Conservation (phyloP, 345 rosid species). For the Eucalyptus leucophloia region DNA sequence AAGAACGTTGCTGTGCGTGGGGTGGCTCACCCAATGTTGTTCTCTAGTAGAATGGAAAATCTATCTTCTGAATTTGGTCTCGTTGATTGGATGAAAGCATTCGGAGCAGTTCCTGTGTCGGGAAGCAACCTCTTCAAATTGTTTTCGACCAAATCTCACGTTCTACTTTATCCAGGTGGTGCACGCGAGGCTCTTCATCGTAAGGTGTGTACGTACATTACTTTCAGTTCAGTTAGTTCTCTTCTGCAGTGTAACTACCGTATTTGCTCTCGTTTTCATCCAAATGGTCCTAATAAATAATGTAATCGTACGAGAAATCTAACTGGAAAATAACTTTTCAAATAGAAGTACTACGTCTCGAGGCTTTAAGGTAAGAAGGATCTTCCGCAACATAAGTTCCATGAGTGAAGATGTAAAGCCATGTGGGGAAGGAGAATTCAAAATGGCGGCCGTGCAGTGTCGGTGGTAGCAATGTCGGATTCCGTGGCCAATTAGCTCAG, state of each 20-base stretch:
- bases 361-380: neutral
- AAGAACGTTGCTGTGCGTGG: constrained; percentile 38
- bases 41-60: constrained; percentile 2
- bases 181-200: constrained; percentile 60
- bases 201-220: neutral
- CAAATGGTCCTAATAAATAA: neutral
- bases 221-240: neutral
- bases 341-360: neutral
- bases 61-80: neutral
- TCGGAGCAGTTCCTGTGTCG: constrained; percentile 73
- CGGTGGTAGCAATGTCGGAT: neutral
- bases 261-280: neutral
- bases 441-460: neutral
- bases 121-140: constrained; percentile 45
- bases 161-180: constrained; percentile 71
- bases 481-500: neutral
- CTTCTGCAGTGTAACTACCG: neutral
- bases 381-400: neutral
- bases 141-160: constrained; percentile 52
- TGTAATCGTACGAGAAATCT: neutral
- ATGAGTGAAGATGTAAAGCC: neutral
- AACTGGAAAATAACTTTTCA: neutral
- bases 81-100: constrained; percentile 21
- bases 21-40: constrained; percentile 36
- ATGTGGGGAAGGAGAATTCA: neutral